Base-by-base conservation (phyloP, 2,329 filamentous ascomycete species). In the Aspergillus phoenicis region DNA sequence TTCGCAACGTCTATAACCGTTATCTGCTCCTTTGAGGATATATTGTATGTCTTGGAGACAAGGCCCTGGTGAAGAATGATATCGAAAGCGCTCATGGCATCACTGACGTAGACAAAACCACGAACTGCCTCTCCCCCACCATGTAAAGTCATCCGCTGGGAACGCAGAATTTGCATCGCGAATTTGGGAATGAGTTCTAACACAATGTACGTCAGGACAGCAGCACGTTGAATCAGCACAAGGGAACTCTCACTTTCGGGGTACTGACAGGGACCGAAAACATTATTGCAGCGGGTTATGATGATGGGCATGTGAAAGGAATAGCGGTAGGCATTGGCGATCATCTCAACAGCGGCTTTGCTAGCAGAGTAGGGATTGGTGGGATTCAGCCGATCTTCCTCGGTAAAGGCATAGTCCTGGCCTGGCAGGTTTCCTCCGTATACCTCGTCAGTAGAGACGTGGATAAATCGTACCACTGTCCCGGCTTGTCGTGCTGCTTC, bases 301-400 rank as follows among this genome's bases (percentile, higher is more conserved):
- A 94, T 91, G 57, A 87, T 86, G 1, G 91, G 91, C 13, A 95
- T 82, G 75, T 90, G 89, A 81, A 93, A 93, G 75, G 88, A 91
- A 79, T 91, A 91, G 71, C 88, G 85, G 74, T 93, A 95, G n/a
- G 90, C 91, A 73, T 90, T 88, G 17, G 94, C 90, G 70, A 91
- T 82, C 90, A 93, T 93, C 78, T 93, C 90, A 5, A 90, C 90
- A 1, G 90, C 90, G 2, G 90, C 90, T 77, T 93, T 93, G 77
- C 87, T 90, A 22, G 90, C 90, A 8, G 90, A 88, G 68, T 93
- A 93, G 13, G 91, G 91, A 70, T 94, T 95, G n/a, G 91, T 93
- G 0, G 91, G 91, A 0, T 88, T 87, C 38, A 94, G 81, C 66
- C 91, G 86, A 77, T 89, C 91, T n/a, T 86, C 85, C 78, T 93